Percentiles rank a stretch among this genome's conserved stretches.
phyloP scores from a whole-genome alignment of 2,329 filamentous ascomycete species.

The Dothistroma septosporum region DNA sequence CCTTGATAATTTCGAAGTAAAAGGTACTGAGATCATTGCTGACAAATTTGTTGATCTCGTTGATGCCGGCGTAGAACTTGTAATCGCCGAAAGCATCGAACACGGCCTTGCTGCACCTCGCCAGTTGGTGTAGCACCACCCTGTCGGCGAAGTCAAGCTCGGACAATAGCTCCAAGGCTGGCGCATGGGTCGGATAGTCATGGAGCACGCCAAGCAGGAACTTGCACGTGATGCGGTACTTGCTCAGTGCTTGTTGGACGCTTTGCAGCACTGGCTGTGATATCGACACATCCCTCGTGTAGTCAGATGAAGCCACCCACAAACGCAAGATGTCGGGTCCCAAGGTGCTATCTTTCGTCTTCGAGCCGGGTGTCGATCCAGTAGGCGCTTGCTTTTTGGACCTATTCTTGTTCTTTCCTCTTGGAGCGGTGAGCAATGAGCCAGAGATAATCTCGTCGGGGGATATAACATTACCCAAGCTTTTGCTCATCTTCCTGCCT shows the following conservation, averaged over 20 bases:
- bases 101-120: constrained; percentile 61
- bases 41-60: constrained; percentile 73
- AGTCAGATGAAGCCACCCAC: constrained; percentile 90
- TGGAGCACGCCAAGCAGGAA: constrained; percentile 71
- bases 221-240: constrained; percentile 85
- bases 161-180: constrained; percentile 11
- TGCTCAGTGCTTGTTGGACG: constrained; percentile 72
- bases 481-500: constrained; percentile 99
- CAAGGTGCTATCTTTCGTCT: constrained; percentile 42
- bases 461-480: constrained; percentile 79
- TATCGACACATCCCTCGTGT: constrained; percentile 80
- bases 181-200: constrained; percentile 37
- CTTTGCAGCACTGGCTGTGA: constrained; percentile 72
- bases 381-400: constrained; percentile 23
- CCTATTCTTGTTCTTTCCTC: constrained; percentile 43
- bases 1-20: constrained; percentile 90
- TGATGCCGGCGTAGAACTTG: constrained; percentile 78
- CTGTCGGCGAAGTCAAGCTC: constrained; percentile 50
- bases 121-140: constrained; percentile 72
- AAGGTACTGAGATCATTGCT: constrained; percentile 82
- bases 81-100: constrained; percentile 62
- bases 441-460: constrained; percentile 83
- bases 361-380: constrained; percentile 19
- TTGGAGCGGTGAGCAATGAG: constrained; percentile 62
- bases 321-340: constrained; percentile 83